Base-by-base conservation (phyloP, 2,329 filamentous ascomycete genomes). In the Lomentospora prolificans region DNA sequence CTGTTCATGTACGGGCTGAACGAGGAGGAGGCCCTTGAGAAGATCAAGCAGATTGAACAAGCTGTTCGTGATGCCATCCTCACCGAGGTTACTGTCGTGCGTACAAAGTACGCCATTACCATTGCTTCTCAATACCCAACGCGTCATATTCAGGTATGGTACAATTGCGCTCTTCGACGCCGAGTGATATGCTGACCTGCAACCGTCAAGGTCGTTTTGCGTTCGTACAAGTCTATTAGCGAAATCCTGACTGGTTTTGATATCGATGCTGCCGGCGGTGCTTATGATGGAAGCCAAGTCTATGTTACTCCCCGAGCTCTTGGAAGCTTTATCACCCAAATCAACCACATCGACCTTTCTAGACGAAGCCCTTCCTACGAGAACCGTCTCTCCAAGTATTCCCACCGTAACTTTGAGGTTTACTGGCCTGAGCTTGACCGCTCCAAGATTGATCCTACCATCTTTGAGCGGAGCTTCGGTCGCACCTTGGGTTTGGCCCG, bases 191-290 rank as follows among this genome's bases (percentile, higher is more conserved):
- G n/a, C n/a, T n/a, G n/a, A n/a, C n/a, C n/a, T n/a, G n/a, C n/a
- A n/a, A n/a, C n/a, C n/a, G n/a, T n/a, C 4, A 58, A 92, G 75
- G 90, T 95, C 62, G 89, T 95, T 22, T 76, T 95, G 28, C 85
- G 89, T 33, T 82, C 94, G 36, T 95, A 95, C 73, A 89, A 89
- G 64, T 90, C 85, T 0, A 72, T 95, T 50, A 86, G 87, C 1
- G 88, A 95, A 66, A 91, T 95, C 33, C 76, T 95, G 24, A 90
- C 89, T 3, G 90, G 90, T 0, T 95, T 95, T 62, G 90, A 95
- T 62, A 89, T 95, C 51, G 89, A 94, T 65, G 90, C 86, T 65
- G 86, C 88, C 1, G 89, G 89, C 59, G 86, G 84, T 24, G 89
- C 88, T 3, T 95, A 87, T 62, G 83, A 94, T 66, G 90, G 90